phyloP scores from a whole-genome alignment of 2,329 filamentous ascomycete species.

The Penicillium sp. region DNA sequence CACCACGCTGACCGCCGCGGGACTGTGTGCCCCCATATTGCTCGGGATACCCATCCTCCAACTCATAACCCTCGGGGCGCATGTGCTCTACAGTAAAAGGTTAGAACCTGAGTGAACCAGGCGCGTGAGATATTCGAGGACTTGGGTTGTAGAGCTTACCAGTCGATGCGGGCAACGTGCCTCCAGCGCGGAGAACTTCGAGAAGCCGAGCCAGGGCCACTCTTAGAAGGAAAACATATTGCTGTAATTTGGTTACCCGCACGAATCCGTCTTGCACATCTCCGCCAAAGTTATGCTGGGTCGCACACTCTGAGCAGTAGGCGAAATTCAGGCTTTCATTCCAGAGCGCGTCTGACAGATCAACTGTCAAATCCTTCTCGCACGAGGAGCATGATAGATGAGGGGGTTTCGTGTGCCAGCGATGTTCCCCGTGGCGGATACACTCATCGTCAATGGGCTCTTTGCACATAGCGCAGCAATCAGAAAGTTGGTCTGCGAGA shows the following conservation, averaged over 20 bases:
- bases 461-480: conserved; percentile 75
- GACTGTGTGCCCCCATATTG: conserved; percentile 57
- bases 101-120: conserved; percentile 10
- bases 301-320: conserved; percentile 63
- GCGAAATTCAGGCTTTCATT: conserved; percentile 62
- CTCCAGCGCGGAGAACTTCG: conserved; percentile 76
- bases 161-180: conserved; percentile 68
- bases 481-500: conserved; percentile 69
- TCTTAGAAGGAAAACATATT: conserved; percentile 87
- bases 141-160: conserved; percentile 39
- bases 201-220: conserved; percentile 86
- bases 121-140: conserved; percentile 1
- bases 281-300: conserved; percentile 45
- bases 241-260: conserved; percentile 76
- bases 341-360: conserved; percentile 64
- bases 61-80: conserved; percentile 60
- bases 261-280: conserved; percentile 60
- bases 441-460: conserved; percentile 95
- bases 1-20: conserved; percentile 57
- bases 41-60: conserved; percentile 56
- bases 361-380: conserved; percentile 63
- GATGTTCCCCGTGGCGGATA: conserved; percentile 63
- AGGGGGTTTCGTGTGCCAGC: conserved; percentile 67
- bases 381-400: conserved; percentile 71
- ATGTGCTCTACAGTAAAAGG: conserved; percentile 54